Conservation (phyloP, 495 filamentous ascomycete species). For the Acidiella bohemica region DNA sequence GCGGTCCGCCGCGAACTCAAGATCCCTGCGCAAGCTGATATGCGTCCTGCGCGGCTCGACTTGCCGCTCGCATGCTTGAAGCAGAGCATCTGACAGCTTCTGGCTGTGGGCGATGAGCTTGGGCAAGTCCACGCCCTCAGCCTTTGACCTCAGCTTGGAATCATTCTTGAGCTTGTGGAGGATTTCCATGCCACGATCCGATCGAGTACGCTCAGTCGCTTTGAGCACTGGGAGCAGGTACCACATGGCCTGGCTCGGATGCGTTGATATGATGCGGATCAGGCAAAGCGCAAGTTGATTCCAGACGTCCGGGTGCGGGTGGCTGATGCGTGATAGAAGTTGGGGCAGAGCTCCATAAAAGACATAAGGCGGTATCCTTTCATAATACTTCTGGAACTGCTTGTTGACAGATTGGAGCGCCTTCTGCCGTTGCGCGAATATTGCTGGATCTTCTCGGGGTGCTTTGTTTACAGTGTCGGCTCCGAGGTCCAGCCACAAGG, state of each 20-base stretch:
- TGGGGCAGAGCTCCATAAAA: constrained; percentile 90
- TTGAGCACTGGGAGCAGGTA: constrained; percentile 70
- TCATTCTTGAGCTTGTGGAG: constrained; percentile 37
- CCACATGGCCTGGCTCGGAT: constrained; percentile 92
- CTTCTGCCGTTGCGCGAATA: constrained; percentile 42
- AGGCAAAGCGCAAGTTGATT: constrained; percentile 63
- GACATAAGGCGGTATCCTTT: constrained; percentile 67
- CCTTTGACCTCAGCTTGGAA: constrained; percentile 23
- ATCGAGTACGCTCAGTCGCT: constrained; percentile 38
- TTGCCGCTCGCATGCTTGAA: constrained; percentile 61
- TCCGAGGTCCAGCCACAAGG: constrained; percentile 87
- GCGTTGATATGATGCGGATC: constrained; percentile 57
- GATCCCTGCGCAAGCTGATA: constrained; percentile 57
- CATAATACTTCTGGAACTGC: constrained; percentile 58
- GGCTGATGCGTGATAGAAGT: constrained; percentile 80
- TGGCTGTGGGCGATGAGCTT: constrained; percentile 62
- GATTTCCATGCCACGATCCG: constrained; percentile 38
- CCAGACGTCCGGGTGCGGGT: constrained; percentile 65
- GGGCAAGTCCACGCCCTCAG: constrained; percentile 42
- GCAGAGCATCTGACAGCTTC: constrained; percentile 68
- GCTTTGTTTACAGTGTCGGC: constrained; percentile 49
- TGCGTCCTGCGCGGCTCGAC: constrained; percentile 55
- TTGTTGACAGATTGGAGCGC: constrained; percentile 58
- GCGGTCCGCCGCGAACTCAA: constrained; percentile 77
- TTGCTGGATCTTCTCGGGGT: constrained; percentile 25